phyloP scores from a whole-genome alignment of 2,329 filamentous ascomycete species.

The Xylaria polymorpha region DNA sequence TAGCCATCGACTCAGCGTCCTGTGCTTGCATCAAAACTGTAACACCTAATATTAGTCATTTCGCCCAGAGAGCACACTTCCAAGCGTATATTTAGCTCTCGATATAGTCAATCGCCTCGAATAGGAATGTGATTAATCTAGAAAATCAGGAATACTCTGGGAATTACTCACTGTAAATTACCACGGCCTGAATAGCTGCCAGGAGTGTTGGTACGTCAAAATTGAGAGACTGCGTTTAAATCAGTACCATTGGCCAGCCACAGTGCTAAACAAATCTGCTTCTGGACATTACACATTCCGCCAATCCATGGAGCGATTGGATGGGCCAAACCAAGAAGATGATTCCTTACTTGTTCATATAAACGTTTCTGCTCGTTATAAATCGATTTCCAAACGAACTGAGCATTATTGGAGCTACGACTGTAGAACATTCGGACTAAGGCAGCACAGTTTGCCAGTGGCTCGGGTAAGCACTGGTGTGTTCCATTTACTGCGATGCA shows the following conservation, averaged over 20 bases:
- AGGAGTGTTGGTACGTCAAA: slow-evolving; percentile 25
- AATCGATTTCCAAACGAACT: slow-evolving; percentile 45
- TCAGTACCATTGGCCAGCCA: neutral
- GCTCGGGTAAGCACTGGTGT: slow-evolving; percentile 46
- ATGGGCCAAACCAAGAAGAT: neutral
- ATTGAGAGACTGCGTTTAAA: slow-evolving; percentile 2
- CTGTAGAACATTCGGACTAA: slow-evolving; percentile 43
- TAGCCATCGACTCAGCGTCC: slow-evolving; percentile 33
- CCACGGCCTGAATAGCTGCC: slow-evolving; percentile 17
- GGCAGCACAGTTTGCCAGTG: slow-evolving; percentile 45
- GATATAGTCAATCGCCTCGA: neutral
- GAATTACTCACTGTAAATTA: slow-evolving; percentile 22
- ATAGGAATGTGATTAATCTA: too few relatives aligned
- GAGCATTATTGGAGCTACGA: slow-evolving; percentile 39
- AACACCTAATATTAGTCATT: slow-evolving; percentile 29
- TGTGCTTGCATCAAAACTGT: slow-evolving; percentile 43
- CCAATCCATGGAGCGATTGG: neutral
- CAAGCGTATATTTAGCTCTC: neutral
- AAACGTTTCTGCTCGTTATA: slow-evolving; percentile 41
- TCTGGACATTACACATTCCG: too few relatives aligned
- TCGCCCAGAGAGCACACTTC: slow-evolving; percentile 9
- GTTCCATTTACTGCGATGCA: slow-evolving; percentile 38
- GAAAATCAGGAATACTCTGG: neutral
- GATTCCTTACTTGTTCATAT: slow-evolving; percentile 34
- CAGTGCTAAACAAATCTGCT: neutral